Evolutionary conservation across 768 basidiomycete genomes (phyloP).

Genomic region (Solioccasus polychromus): DNA sequence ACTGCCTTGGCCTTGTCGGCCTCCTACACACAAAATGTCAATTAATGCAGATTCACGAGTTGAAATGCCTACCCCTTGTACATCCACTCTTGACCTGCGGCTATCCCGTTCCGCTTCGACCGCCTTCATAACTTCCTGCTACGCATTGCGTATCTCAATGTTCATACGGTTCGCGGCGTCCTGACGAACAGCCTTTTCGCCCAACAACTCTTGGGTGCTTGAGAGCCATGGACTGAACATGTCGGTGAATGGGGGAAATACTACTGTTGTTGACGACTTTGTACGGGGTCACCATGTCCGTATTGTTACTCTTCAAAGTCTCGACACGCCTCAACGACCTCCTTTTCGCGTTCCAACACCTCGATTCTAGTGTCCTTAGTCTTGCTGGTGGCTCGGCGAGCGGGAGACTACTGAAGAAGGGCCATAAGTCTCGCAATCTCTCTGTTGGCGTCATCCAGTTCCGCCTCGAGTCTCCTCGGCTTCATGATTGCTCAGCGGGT

Average conservation of each 20-base stretch:
- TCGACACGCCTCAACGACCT: slow-evolving; percentile 71
- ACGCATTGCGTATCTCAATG: slow-evolving; percentile 52
- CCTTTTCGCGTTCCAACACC: slow-evolving; percentile 72
- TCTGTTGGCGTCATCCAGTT: slow-evolving; percentile 72
- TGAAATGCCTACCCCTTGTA: slow-evolving; percentile 50
- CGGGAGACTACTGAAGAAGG: slow-evolving; percentile 67
- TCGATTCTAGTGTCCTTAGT: slow-evolving; percentile 76
- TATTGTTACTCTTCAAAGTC: slow-evolving; percentile 49
- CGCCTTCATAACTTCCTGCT: slow-evolving; percentile 54
- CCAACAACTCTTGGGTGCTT: slow-evolving; percentile 67
- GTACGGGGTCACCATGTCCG: slow-evolving; percentile 55
- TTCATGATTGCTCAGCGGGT: slow-evolving; percentile 44
- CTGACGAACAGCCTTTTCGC: slow-evolving; percentile 71
- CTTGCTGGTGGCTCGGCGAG: slow-evolving; percentile 71
- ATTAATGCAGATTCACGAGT: too few relatives aligned
- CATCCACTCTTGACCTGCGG: slow-evolving; percentile 46
- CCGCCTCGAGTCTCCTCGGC: slow-evolving; percentile 64
- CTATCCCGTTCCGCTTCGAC: slow-evolving; percentile 50
- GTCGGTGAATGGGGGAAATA: slow-evolving; percentile 77
- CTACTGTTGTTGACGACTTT: slow-evolving; percentile 52
- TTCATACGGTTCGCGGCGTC: slow-evolving; percentile 68
- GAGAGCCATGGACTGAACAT: slow-evolving; percentile 64
- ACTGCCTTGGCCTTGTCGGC: slow-evolving; percentile 62
- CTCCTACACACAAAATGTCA: slow-evolving; percentile 53
- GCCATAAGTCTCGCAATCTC: slow-evolving; percentile 72